Evolutionary conservation across 805 yeast species (phyloP).

Genomic region (Ascoidea asiatica): DNA sequence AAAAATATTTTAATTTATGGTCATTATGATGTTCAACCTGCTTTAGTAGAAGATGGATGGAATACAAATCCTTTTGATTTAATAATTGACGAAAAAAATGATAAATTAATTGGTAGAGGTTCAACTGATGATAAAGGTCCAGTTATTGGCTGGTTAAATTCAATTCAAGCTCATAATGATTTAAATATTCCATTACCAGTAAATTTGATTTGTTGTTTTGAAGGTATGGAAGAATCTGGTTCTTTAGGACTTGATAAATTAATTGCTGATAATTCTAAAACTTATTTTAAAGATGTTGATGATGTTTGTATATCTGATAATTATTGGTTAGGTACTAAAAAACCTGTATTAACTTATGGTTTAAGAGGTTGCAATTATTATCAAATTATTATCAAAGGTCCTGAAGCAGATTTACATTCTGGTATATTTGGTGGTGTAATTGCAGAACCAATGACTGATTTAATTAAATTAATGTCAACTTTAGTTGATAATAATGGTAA

Average conservation of each 20-base stretch:
- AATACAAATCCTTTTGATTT: slow-evolving; percentile 77
- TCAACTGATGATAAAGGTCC: slow-evolving; percentile 98
- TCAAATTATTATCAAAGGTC: slow-evolving; percentile 71
- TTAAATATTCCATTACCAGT: slow-evolving; percentile 85
- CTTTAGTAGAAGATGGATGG: slow-evolving; percentile 90
- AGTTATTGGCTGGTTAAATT: slow-evolving; percentile 92
- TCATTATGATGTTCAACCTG: slow-evolving; percentile 98
- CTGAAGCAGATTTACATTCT: slow-evolving; percentile 93
- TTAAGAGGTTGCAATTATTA: slow-evolving; percentile 94
- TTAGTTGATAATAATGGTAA: slow-evolving; percentile 76
- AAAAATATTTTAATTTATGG: slow-evolving; percentile 89
- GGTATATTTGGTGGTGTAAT: slow-evolving; percentile 97
- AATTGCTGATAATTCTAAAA: slow-evolving; percentile 63
- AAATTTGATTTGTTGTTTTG: slow-evolving; percentile 83
- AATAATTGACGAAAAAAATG: slow-evolving; percentile 46
- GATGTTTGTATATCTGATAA: slow-evolving; percentile 95
- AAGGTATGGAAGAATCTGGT: slow-evolving; percentile 99
- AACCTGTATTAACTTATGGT: slow-evolving; percentile 96
- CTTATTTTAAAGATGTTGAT: slow-evolving; percentile 78
- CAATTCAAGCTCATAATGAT: slow-evolving; percentile 78
- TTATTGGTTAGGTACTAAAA: slow-evolving; percentile 96
- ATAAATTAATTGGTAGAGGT: slow-evolving; percentile 80
- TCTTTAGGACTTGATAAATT: slow-evolving; percentile 81
- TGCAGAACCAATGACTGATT: slow-evolving; percentile 95
- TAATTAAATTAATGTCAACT: slow-evolving; percentile 60